These are phyloP conservation scores for Arthrobotrys entomopaga DNA, from an alignment of 2,329 filamentous ascomycete genomes.

Conservation along the genomic window DNA sequence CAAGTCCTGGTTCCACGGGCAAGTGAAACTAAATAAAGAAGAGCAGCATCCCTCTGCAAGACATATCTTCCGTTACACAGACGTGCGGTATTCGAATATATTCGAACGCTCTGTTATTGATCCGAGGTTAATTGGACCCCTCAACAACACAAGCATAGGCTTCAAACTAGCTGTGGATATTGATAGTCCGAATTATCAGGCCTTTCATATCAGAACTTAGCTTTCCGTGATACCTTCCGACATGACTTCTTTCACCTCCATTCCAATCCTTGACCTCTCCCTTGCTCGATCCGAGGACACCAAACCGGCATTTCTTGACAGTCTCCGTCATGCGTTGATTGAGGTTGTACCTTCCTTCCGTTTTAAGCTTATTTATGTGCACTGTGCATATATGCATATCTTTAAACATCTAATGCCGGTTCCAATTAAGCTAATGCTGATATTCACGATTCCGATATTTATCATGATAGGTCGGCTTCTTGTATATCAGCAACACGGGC, in stretches of 20 bases:
- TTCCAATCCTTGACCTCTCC: constrained; percentile 81
- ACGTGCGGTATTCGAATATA: too few species aligned
- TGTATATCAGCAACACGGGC: constrained; percentile 84
- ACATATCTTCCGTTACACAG: too few species aligned
- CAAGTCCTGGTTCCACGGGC: not conserved
- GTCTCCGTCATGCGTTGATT: constrained; percentile 79
- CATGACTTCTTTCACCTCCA: constrained; percentile 72
- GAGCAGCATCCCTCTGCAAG: too few species aligned
- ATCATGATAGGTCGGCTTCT: constrained; percentile 73
- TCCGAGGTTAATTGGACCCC: constrained; percentile 10
- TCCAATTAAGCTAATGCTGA: constrained; percentile 4
- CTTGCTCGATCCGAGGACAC: constrained; percentile 71
- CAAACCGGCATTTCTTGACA: constrained; percentile 76
- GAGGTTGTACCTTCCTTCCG: constrained; percentile 63
- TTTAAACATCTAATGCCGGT: too few species aligned
- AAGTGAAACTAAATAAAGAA: not conserved
- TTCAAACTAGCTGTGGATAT: not conserved
- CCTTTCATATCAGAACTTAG: not conserved
- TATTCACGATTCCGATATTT: not conserved
- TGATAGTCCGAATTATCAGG: not conserved
- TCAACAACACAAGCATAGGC: not conserved
- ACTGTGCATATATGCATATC: not conserved
- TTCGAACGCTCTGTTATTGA: not conserved
- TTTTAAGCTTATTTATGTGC: not conserved
- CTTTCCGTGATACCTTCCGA: not conserved